Conservation (phyloP, 2,329 filamentous ascomycete genomes). For the Penicillium sclerotiorum region DNA sequence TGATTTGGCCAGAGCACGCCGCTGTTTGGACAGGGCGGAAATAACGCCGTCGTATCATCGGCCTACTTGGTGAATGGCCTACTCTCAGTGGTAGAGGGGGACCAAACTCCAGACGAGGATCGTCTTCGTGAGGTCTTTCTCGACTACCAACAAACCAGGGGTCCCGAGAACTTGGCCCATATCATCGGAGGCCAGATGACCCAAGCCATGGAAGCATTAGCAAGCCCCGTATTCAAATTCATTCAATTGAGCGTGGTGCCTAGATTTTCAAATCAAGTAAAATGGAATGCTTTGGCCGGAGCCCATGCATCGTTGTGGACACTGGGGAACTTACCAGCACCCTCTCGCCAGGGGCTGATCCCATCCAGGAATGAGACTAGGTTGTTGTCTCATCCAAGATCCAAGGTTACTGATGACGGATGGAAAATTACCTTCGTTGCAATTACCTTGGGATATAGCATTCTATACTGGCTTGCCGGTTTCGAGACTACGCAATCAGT, state of each 20-base stretch:
- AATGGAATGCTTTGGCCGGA: not conserved
- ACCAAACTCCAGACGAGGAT: not conserved
- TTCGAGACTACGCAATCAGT: not conserved
- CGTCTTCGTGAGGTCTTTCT: not conserved
- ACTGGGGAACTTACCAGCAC: not conserved
- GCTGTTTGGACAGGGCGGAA: constrained; percentile 10
- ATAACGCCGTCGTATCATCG: constrained; percentile 7
- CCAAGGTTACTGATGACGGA: not conserved
- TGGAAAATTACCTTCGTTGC: not conserved
- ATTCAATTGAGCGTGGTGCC: not conserved
- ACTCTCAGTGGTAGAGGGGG: too few relatives aligned
- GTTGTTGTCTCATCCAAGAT: not conserved
- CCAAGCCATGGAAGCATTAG: not conserved
- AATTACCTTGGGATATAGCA: not conserved
- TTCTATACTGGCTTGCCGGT: not conserved
- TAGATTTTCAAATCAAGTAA: not conserved
- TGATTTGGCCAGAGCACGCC: constrained; percentile 3
- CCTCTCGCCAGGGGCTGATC: not conserved
- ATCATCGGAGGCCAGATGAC: not conserved
- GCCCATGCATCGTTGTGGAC: not conserved
- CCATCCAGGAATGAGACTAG: not conserved
- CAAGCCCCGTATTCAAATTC: not conserved
- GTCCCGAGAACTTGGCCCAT: not conserved
- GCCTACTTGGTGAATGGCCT: constrained; percentile 8
- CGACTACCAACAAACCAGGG: not conserved